These are phyloP conservation scores for Penstemon davidsonii DNA, from an alignment of 257 asterid genomes.

Conservation along the genomic window DNA sequence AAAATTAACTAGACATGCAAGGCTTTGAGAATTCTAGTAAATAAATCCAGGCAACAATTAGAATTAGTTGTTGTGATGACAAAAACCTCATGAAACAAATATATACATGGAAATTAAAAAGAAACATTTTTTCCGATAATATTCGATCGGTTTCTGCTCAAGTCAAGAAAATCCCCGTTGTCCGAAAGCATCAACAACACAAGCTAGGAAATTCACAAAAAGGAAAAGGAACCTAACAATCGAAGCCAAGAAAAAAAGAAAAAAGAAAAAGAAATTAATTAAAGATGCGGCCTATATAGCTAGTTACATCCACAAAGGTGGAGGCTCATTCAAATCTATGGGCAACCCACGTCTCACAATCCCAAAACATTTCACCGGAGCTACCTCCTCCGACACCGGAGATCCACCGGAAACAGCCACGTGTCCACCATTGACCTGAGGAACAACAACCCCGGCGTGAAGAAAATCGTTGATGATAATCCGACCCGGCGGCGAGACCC, in stretches of 20 bases:
- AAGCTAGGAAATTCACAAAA: slow-evolving; percentile 22
- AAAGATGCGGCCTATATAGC: neutral
- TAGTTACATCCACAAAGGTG: slow-evolving; percentile 81
- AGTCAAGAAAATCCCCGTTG: slow-evolving; percentile 26
- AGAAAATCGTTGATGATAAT: slow-evolving; percentile 59
- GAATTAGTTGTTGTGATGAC: too few relatives aligned
- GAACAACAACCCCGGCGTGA: slow-evolving; percentile 39
- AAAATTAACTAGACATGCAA: slow-evolving; percentile 10
- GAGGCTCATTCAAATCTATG: slow-evolving; percentile 91
- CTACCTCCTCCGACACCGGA: slow-evolving; percentile 39
- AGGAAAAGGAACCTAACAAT: slow-evolving; percentile 1
- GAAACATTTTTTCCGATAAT: slow-evolving; percentile 23
- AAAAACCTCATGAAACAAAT: slow-evolving; percentile 23
- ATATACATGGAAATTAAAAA: slow-evolving; percentile 24
- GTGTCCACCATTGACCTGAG: slow-evolving; percentile 30
- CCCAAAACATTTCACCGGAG: slow-evolving; percentile 58
- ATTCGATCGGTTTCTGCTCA: neutral
- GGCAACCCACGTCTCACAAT: slow-evolving; percentile 80
- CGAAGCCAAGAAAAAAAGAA: neutral
- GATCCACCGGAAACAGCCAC: slow-evolving; percentile 29
- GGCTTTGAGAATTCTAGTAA: neutral
- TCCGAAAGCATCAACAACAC: slow-evolving; percentile 15
- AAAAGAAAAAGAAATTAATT: neutral
- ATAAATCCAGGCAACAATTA: neutral
- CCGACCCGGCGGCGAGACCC: slow-evolving; percentile 54